Conservation (phyloP, 2,329 filamentous ascomycete genomes). For the Nannizzia gypsea region DNA sequence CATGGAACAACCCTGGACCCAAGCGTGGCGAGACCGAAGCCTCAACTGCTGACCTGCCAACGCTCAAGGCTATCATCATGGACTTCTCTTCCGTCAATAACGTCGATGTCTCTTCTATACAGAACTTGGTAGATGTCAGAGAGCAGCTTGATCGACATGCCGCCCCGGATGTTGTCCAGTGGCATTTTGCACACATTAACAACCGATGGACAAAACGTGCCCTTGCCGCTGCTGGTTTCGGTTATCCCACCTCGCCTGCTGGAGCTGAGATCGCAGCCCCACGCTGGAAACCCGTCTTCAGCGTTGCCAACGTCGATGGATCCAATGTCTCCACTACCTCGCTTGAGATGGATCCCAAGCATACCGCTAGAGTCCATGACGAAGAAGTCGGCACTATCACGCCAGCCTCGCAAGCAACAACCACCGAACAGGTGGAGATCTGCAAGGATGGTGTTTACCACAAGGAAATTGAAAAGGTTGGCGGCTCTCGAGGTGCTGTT, state of each 20-base stretch:
- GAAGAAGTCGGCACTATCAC: conserved; percentile 10
- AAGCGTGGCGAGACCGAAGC: conserved; percentile 42
- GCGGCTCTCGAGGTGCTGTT: conserved; percentile 42
- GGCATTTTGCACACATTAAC: conserved; percentile 90
- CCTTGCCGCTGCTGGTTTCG: conserved; percentile 76
- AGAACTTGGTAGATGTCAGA: conserved; percentile 84
- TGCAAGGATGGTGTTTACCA: not conserved
- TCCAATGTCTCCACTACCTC: conserved; percentile 58
- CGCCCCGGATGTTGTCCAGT: conserved; percentile 70
- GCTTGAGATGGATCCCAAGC: conserved; percentile 42
- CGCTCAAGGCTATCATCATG: conserved; percentile 77
- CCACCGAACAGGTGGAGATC: not conserved
- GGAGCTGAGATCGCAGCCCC: conserved; percentile 39
- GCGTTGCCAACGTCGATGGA: conserved; percentile 74
- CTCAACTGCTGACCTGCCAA: conserved; percentile 46
- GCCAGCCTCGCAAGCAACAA: not conserved
- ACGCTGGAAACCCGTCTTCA: conserved; percentile 92
- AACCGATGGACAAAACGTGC: conserved; percentile 93
- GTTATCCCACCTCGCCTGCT: conserved; percentile 54
- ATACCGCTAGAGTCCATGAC: conserved; percentile 12
- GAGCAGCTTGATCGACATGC: conserved; percentile 86
- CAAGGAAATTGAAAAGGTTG: conserved; percentile 3
- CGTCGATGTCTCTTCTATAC: conserved; percentile 83
- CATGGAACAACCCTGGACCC: conserved; percentile 90
- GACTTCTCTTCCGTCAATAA: conserved; percentile 93